Evolutionary conservation across 768 basidiomycete genomes (phyloP).

Genomic region (Rhodotorula graminis): DNA sequence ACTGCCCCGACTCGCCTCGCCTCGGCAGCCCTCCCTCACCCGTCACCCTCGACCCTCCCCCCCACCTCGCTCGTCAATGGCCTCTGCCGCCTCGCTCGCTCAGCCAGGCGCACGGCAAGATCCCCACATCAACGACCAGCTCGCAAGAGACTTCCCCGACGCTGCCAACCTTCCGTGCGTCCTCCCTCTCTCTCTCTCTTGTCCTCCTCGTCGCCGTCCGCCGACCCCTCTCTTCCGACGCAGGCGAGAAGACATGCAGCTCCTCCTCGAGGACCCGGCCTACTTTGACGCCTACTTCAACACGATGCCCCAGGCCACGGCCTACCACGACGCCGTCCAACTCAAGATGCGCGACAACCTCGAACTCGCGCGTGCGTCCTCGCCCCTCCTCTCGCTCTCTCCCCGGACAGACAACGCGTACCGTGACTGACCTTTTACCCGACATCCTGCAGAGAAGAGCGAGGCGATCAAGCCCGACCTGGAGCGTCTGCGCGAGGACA

Average conservation of each 20-base stretch:
- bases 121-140: conserved; percentile 9
- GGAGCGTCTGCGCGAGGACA: conserved; percentile 70
- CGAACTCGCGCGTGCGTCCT: conserved; percentile 68
- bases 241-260: conserved; percentile 86
- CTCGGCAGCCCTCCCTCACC: neutral
- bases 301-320: conserved; percentile 66
- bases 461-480: conserved; percentile 69
- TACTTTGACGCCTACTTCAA: conserved; percentile 88
- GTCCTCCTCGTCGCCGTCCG: neutral
- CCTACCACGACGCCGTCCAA: conserved; percentile 67
- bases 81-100: neutral
- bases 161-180: conserved; percentile 4
- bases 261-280: conserved; percentile 68
- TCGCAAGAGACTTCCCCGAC: conserved; percentile 16
- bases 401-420: neutral
- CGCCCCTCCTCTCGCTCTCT: neutral
- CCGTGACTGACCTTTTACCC: neutral
- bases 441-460: conserved; percentile 60
- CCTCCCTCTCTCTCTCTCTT: too few relatives aligned
- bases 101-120: neutral
- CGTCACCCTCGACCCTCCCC: neutral
- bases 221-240: neutral
- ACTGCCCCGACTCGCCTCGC: neutral
- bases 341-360: conserved; percentile 80
- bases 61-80: neutral